phyloP scores from a whole-genome alignment of 2,329 filamentous ascomycete genomes.

The Mollisia scopiformis region DNA sequence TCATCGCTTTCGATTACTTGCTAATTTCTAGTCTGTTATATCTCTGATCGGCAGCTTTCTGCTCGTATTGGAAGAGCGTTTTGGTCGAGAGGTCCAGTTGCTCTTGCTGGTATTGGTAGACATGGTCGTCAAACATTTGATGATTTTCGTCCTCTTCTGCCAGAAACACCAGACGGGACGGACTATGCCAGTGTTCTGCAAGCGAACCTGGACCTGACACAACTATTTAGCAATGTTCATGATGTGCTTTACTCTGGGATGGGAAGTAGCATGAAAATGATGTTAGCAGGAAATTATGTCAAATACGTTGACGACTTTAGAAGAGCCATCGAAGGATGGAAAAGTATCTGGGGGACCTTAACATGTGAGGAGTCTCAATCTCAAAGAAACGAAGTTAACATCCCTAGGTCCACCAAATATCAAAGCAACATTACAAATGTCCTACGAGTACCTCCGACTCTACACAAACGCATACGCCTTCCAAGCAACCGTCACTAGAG shows the following conservation, averaged over 20 bases:
- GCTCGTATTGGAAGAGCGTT: conserved; percentile 72
- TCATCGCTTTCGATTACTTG: conserved; percentile 3
- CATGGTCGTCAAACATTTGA: conserved; percentile 46
- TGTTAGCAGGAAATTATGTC: conserved; percentile 71
- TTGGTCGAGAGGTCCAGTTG: conserved; percentile 73
- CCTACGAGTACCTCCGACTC: conserved; percentile 70
- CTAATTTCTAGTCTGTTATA: conserved; percentile 55
- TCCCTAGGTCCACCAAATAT: conserved; percentile 60
- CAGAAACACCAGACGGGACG: conserved; percentile 60
- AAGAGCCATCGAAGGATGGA: conserved; percentile 70
- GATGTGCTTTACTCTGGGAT: conserved; percentile 73
- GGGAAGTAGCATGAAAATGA: conserved; percentile 68
- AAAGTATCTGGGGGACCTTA: conserved; percentile 67
- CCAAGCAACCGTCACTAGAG: conserved; percentile 65
- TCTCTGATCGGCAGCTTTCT: conserved; percentile 62
- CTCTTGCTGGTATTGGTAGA: conserved; percentile 53
- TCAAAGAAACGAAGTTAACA: conserved; percentile 5
- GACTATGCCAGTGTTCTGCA: conserved; percentile 71
- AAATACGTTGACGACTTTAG: conserved; percentile 76
- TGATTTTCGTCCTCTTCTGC: conserved; percentile 68
- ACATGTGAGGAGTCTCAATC: conserved; percentile 50
- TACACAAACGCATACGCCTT: conserved; percentile 78
- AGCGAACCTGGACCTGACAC: conserved; percentile 69
- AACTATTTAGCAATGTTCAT: conserved; percentile 73
- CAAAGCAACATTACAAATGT: conserved; percentile 68